These are phyloP conservation scores for Talaromyces pinophilus DNA, from an alignment of 2,329 filamentous ascomycete species.

Conservation along the genomic window DNA sequence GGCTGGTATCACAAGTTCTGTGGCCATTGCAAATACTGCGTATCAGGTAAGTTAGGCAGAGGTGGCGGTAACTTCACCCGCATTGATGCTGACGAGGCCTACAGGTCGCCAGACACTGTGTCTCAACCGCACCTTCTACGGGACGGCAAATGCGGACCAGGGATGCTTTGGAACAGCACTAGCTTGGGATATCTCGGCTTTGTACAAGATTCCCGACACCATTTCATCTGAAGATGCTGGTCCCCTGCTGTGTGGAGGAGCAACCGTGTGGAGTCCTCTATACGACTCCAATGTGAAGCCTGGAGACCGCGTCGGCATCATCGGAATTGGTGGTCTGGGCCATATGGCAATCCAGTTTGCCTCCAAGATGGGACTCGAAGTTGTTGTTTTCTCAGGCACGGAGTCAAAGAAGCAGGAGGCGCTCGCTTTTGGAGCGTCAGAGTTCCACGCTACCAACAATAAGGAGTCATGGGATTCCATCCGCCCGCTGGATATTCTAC, in stretches of 20 bases:
- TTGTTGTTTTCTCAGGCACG: slow-evolving; percentile 57
- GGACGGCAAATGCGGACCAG: background rate
- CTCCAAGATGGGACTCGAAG: slow-evolving; percentile 67
- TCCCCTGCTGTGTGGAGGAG: slow-evolving; percentile 42
- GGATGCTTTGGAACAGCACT: background rate
- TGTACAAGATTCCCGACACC: slow-evolving; percentile 5
- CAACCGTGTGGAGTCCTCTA: slow-evolving; percentile 56
- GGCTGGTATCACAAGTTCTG: slow-evolving; percentile 44
- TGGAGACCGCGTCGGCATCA: slow-evolving; percentile 67
- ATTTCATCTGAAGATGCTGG: slow-evolving; percentile 26
- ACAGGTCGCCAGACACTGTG: background rate
- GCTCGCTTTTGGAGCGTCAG: slow-evolving; percentile 53
- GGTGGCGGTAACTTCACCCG: background rate
- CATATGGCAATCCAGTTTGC: slow-evolving; percentile 73
- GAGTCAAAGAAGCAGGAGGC: slow-evolving; percentile 55
- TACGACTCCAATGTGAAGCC: slow-evolving; percentile 64
- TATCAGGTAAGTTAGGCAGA: background rate
- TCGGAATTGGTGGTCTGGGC: slow-evolving; percentile 70
- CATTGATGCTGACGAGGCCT: background rate
- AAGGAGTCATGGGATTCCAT: slow-evolving; percentile 26
- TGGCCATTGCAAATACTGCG: slow-evolving; percentile 26
- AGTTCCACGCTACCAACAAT: slow-evolving; percentile 59
- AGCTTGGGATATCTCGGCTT: background rate
- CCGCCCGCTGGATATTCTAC: background rate
- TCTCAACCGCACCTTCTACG: background rate